Evolutionary conservation across 352 stramenopile species (phyloP).

Genomic region (Pythium pyrilobum): DNA sequence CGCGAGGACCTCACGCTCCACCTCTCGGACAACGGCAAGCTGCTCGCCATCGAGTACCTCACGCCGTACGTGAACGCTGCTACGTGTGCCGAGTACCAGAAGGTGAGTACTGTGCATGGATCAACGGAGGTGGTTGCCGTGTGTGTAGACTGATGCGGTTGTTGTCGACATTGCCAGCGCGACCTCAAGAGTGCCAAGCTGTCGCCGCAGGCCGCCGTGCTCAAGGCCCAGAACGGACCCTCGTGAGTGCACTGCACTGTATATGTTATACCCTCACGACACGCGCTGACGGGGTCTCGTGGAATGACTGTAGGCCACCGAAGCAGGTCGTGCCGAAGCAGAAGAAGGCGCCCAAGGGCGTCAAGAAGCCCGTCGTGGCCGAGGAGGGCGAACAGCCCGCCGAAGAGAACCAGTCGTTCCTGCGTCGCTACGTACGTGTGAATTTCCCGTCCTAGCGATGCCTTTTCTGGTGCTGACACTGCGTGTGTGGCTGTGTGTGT

Average conservation of each 20-base stretch:
- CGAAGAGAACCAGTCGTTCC: conserved; percentile 72
- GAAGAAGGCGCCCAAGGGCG: conserved; percentile 57
- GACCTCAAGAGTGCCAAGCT: conserved; percentile 62
- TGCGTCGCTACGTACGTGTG: conserved; percentile 78
- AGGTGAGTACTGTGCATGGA: conserved; percentile 21
- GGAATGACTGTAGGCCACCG: conserved; percentile 58
- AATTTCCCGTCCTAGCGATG: background rate
- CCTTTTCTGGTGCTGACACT: background rate
- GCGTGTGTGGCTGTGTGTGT: background rate
- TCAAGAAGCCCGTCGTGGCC: conserved; percentile 58
- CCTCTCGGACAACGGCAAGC: conserved; percentile 64
- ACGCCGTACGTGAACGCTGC: conserved; percentile 43
- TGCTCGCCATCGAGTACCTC: conserved; percentile 80
- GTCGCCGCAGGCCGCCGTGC: conserved; percentile 40
- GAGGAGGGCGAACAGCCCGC: conserved; percentile 55
- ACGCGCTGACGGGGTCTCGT: too few relatives aligned
- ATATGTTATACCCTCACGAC: background rate
- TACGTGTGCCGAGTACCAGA: conserved; percentile 45
- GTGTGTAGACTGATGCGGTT: too few relatives aligned
- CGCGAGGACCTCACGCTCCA: conserved; percentile 83
- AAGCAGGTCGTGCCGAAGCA: conserved; percentile 58
- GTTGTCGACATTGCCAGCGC: conserved; percentile 28
- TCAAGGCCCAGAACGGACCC: conserved; percentile 58
- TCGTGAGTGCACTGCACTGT: conserved; percentile 32
- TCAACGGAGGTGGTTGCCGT: background rate